Evolutionary conservation across 768 basidiomycete genomes (phyloP), one percentile per base, ranked within the genome.

Genomic region (Tephrocybe rancida): DNA sequence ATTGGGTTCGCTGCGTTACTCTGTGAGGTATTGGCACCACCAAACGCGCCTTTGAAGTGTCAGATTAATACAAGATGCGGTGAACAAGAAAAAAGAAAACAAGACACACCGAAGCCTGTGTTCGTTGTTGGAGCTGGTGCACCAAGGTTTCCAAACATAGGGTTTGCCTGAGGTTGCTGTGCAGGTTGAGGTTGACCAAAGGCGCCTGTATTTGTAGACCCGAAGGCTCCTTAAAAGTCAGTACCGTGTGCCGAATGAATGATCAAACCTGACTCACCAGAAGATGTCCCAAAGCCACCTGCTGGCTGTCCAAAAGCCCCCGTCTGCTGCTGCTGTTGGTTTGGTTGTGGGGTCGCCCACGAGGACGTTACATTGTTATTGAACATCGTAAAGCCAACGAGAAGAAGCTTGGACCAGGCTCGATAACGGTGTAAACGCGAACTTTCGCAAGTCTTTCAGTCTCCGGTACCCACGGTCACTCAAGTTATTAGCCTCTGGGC

Each of bases 71-170:
- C 58, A 58, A 57, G 38, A 42, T 50, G 57, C 53, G 25, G 41
- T 29, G 43, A 38, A 48, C 30, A 59, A 43, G 27, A 38, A 35
- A 55, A 34, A 35, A 53, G 42, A 47, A 53, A 52, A 66, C 61
- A 59, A 63, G 60, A 66, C 74, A 58, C 56, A 82, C 81, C 77
- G 62, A 81, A 82, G 56, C 73, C 78, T 5, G 67, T 60, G 13
- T 61, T 63, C 8, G 73, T 64, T 50, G 70, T 70, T 55, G 59
- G 61, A 41, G 70, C 60, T 14, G 73, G 59, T 49, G 71, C 67
- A 22, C 71, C 74, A 42, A 85, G 65, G 56, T 79, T 82, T 44
- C 90, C 90, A 67, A 92, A 92, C 88, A 92, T 92, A 37, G 90
- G 87, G 63, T 91, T 91, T 4, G 84, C 80, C 58, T 77, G 79